Evolutionary conservation across 371 early-diverging fungal genomes (phyloP).

Genomic region (Mortierella sp.): DNA sequence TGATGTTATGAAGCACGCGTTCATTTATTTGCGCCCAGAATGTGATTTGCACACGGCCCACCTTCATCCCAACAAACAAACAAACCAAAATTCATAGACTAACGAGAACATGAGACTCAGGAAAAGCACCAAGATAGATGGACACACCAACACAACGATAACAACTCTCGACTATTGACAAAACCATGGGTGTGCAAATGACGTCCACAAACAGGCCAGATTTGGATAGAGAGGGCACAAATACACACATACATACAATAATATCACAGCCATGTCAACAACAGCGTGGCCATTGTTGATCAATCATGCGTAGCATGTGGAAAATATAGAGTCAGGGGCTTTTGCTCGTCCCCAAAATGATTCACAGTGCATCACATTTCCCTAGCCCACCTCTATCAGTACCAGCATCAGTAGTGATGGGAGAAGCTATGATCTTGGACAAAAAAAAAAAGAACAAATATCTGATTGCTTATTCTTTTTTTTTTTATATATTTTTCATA

Average conservation of each 20-base stretch:
- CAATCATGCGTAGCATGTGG: background rate
- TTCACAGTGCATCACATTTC: background rate
- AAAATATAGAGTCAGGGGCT: background rate
- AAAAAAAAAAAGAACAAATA: too few species aligned
- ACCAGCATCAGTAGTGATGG: background rate
- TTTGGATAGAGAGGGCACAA: background rate
- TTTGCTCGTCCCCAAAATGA: background rate
- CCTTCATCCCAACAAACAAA: background rate
- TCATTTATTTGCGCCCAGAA: background rate
- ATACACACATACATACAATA: background rate
- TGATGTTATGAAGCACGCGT: background rate
- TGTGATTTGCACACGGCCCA: background rate
- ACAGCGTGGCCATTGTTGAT: background rate
- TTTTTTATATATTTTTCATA: slow-evolving; percentile 11
- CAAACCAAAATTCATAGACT: background rate
- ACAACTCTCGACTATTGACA: background rate
- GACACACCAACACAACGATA: background rate
- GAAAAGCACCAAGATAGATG: background rate
- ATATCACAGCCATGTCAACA: background rate
- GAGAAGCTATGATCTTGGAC: background rate
- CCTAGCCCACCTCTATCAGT: background rate
- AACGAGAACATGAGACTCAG: background rate
- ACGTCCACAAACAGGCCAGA: background rate
- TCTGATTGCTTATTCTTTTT: background rate
- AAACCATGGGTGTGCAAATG: background rate